A percentile compares a stretch with the other conserved stretches of the same genome.
These are phyloP conservation scores for Zasmidium citrigriseum DNA, from an alignment of 2,329 filamentous ascomycete genomes.

Conservation along the genomic window DNA sequence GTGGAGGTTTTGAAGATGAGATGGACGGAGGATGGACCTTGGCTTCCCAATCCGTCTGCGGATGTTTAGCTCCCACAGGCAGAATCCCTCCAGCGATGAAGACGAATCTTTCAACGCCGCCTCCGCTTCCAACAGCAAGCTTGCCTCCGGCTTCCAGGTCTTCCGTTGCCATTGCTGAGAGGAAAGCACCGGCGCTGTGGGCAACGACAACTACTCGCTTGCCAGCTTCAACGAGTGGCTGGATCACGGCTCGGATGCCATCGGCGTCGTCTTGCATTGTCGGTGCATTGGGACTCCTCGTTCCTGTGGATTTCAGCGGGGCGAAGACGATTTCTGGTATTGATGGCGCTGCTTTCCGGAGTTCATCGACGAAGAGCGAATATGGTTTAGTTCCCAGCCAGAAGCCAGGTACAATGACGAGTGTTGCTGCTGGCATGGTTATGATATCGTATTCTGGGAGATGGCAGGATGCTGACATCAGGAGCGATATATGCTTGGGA, in stretches of 20 bases:
- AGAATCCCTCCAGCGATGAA: neutral
- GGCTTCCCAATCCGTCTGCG: neutral
- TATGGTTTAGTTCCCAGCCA: neutral
- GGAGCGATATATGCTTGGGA: no score
- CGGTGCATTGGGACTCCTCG: neutral
- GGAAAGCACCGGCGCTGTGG: conserved; percentile 2
- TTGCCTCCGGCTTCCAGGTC: neutral
- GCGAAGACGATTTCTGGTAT: conserved; percentile 1
- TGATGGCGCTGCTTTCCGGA: neutral
- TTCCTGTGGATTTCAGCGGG: neutral
- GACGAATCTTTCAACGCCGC: neutral
- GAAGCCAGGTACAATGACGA: conserved; percentile 4
- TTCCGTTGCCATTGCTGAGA: conserved; percentile 2
- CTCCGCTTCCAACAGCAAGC: neutral
- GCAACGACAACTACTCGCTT: neutral
- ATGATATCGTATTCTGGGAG: no score
- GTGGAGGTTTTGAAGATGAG: neutral
- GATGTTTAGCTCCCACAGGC: neutral
- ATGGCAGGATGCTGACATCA: no score
- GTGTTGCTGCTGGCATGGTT: neutral
- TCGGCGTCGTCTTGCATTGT: conserved; percentile 2
- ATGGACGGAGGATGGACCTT: neutral
- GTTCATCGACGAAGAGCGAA: neutral
- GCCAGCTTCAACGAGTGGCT: conserved; percentile 1
- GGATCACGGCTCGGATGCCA: neutral